These are phyloP conservation scores for Penicillium nordicum DNA, from an alignment of 2,329 filamentous ascomycete species.

Conservation along the genomic window DNA sequence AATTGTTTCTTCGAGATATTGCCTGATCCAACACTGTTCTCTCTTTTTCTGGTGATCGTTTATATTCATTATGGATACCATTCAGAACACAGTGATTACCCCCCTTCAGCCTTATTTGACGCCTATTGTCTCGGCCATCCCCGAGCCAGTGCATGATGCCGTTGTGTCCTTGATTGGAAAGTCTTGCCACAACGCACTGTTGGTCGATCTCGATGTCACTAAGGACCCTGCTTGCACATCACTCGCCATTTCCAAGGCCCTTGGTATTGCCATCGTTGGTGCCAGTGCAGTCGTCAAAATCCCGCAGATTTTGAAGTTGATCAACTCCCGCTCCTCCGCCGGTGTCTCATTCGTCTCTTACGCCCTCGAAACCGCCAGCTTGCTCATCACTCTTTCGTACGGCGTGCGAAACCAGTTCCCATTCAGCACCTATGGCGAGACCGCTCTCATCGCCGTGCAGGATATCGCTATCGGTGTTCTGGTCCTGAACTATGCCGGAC, in stretches of 20 bases:
- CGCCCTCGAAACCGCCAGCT: conserved; percentile 82
- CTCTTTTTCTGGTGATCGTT: neutral
- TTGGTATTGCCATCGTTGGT: conserved; percentile 89
- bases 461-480: conserved; percentile 85
- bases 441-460: conserved; percentile 84
- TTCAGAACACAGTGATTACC: conserved; percentile 41
- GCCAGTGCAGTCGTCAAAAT: conserved; percentile 92
- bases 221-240: conserved; percentile 76
- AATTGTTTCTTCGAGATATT: conserved; percentile 1
- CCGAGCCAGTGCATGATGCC: conserved; percentile 68
- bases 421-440: conserved; percentile 96
- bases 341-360: conserved; percentile 90
- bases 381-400: conserved; percentile 88
- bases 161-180: conserved; percentile 77
- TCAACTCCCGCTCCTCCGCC: conserved; percentile 72
- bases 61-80: conserved; percentile 37
- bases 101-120: conserved; percentile 52
- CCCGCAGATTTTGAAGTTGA: conserved; percentile 90
- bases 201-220: conserved; percentile 76
- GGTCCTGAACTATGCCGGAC: conserved; percentile 78
- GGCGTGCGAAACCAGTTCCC: conserved; percentile 88
- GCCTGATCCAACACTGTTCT: neutral
- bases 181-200: conserved; percentile 77
- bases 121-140: conserved; percentile 70
- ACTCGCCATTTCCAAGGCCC: conserved; percentile 83